A percentile compares a stretch with the other conserved stretches of the same genome.
Evolutionary conservation across 805 yeast genomes (phyloP).

Genomic region (Cyberlindnera xishuangbannaensis): DNA sequence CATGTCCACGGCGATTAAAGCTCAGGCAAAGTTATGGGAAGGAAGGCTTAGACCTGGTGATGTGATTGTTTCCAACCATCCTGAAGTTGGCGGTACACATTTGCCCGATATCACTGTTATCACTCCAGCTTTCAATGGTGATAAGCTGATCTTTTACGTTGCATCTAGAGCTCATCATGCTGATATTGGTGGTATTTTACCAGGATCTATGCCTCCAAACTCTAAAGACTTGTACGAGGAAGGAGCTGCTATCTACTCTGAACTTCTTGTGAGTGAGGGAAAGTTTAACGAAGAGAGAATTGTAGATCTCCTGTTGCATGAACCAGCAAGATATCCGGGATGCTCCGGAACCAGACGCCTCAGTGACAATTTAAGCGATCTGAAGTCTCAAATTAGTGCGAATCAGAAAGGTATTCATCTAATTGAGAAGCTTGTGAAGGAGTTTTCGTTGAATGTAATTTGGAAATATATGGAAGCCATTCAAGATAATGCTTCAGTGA

Average conservation of each 20-base stretch:
- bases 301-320: conserved; percentile 51
- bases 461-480: conserved; percentile 76
- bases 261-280: conserved; percentile 65
- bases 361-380: conserved; percentile 76
- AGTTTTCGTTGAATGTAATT: conserved; percentile 55
- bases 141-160: conserved; percentile 68
- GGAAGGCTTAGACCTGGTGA: conserved; percentile 66
- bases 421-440: conserved; percentile 52
- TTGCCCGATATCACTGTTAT: conserved; percentile 88
- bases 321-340: conserved; percentile 78
- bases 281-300: conserved; percentile 70
- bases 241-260: conserved; percentile 84
- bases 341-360: conserved; percentile 87
- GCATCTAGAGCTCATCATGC: conserved; percentile 78
- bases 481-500: conserved; percentile 68
- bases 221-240: conserved; percentile 82
- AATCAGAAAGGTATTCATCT: conserved; percentile 78
- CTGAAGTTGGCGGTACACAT: conserved; percentile 82
- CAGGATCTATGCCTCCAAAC: conserved; percentile 94
- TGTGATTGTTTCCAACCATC: conserved; percentile 73
- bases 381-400: conserved; percentile 85
- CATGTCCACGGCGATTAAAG: conserved; percentile 73
- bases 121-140: conserved; percentile 75
- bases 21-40: conserved; percentile 61
- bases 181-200: conserved; percentile 76